Percentiles rank a stretch among this genome's conserved stretches.
These are phyloP conservation scores for Diaporthe sp. DNA, from an alignment of 2,329 filamentous ascomycete genomes.

Conservation along the genomic window DNA sequence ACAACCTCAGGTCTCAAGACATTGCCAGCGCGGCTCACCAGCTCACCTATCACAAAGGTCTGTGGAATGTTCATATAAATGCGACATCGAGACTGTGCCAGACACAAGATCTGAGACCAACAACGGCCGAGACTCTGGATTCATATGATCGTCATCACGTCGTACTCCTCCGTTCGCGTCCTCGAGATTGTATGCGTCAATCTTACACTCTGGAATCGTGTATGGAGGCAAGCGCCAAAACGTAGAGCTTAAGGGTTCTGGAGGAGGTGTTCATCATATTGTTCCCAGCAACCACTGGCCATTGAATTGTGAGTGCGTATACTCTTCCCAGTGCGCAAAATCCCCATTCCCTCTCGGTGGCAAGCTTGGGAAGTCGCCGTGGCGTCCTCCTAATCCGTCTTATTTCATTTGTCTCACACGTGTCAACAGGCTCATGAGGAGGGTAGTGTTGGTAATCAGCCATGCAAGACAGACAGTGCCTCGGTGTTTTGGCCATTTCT, in stretches of 20 bases:
- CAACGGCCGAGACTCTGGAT: constrained; percentile 27
- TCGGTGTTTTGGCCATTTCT: not conserved
- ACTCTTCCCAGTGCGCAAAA: too few species aligned
- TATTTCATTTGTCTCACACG: constrained; percentile 37
- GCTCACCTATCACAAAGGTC: not conserved
- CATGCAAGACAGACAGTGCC: constrained; percentile 21
- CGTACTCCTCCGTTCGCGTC: not conserved
- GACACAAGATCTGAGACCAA: constrained; percentile 23
- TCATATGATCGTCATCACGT: not conserved
- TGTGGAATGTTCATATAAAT: constrained; percentile 20
- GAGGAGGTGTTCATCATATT: not conserved
- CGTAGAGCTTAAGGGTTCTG: not conserved
- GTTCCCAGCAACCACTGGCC: too few species aligned
- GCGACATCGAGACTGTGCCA: not conserved
- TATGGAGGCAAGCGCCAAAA: not conserved
- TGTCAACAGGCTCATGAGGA: constrained; percentile 3
- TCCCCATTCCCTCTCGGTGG: not conserved
- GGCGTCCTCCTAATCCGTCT: constrained; percentile 11
- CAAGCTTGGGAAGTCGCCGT: not conserved
- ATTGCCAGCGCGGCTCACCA: constrained; percentile 11
- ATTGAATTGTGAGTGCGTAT: not conserved
- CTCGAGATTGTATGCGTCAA: not conserved
- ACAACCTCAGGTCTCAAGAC: not conserved
- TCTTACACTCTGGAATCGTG: not conserved
- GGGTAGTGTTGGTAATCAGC: not conserved